Evolutionary conservation across 768 basidiomycete species (phyloP), one percentile per base, ranked within the genome.

Genomic region (Naganishia antarctica): DNA sequence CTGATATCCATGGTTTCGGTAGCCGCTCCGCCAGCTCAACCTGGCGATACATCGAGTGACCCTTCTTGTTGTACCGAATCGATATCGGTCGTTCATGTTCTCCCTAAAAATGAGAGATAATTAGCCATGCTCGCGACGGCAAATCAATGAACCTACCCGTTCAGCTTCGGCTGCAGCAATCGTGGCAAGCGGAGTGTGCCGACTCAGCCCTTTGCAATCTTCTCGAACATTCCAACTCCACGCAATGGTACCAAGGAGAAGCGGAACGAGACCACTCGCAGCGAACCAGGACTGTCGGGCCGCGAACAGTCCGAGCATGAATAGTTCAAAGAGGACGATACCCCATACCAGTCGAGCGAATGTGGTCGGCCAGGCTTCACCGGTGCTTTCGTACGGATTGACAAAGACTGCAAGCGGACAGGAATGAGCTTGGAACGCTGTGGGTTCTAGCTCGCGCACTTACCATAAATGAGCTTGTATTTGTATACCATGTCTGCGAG

Each of bases 321-420:
- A 96, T 47, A 92, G 75, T 62, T 93, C 85, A 82, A 93, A 98
- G 60, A 94, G 89, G 74, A 94, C 74, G 62, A 98, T 84, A 47
- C 90, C 93, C 87, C 90, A 90, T 32, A 93, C 87, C 43, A 96
- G 84, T 7, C 94, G 88, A 28, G 86, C 83, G 76, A 93, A 97
- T 0, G 96, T 93, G 69, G 97, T 85, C 0, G 91, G 91, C 94
- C 96, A 98, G 1, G 93, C 96, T 79, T 97, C 92, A 1, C 96
- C 96, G 70, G 88, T 89, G 1, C 89, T 91, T 79, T 97, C 93
- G 78, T 97, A 98, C 0, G 96, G 94, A 73, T 97, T 97, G 81
- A 96, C 96, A 81, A 94, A 98, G 21, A 97, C 92, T 96, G 72
- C 0, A 25, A n/a, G 2, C 4, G 12, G 21, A 47, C 49, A n/a